Conservation (phyloP, 1,139 yeast species). For the Arxiozyma slooffiae region DNA sequence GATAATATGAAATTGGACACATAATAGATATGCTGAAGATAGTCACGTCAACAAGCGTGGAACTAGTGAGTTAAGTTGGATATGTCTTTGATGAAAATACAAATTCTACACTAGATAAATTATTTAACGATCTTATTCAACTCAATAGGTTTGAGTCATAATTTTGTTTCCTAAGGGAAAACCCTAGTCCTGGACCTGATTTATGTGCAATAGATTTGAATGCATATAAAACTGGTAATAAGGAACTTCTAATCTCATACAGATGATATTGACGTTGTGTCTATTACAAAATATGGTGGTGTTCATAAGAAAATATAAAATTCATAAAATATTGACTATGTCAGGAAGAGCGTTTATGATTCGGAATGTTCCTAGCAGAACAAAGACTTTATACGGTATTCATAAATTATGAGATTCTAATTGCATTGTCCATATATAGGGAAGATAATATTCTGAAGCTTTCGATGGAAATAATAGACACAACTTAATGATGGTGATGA, state of each 20-base stretch:
- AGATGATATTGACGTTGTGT: not conserved
- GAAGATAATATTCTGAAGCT: constrained; percentile 85
- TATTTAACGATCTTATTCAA: no score
- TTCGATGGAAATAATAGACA: constrained; percentile 40
- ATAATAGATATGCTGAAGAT: no score
- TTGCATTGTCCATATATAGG: constrained; percentile 80
- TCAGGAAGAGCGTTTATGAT: constrained; percentile 57
- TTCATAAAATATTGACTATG: constrained; percentile 25
- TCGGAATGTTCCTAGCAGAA: constrained; percentile 39
- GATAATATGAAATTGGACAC: no score
- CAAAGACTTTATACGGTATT: constrained; percentile 33
- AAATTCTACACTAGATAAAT: no score
- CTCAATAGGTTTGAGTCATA: not conserved
- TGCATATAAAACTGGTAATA: not conserved
- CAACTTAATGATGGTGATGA: constrained; percentile 2
- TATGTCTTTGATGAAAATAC: not conserved
- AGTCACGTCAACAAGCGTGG: not conserved
- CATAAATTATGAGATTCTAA: constrained; percentile 47
- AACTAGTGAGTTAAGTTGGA: no score
- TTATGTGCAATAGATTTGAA: not conserved
- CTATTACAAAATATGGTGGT: constrained; percentile 4
- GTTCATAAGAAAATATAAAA: constrained; percentile 16
- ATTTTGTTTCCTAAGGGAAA: constrained; percentile 1
- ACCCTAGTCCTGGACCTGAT: not conserved
- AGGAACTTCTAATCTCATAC: not conserved